Evolutionary conservation across 176 grass and related monocot genomes (phyloP), one percentile per base, ranked within the genome.

Genomic region (Oryza punctata): DNA sequence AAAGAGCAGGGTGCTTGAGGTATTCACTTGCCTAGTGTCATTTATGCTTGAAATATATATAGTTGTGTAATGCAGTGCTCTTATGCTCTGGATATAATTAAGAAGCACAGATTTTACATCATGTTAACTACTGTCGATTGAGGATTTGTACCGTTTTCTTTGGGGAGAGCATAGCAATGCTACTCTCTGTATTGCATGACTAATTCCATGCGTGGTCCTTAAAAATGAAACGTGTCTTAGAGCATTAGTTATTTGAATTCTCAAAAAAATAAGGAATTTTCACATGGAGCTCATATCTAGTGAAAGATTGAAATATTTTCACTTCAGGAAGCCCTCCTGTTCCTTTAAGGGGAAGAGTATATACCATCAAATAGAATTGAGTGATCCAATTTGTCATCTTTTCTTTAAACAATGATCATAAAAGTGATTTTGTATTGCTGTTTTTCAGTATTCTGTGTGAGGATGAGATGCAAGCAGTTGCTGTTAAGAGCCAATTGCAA

Each of bases 401-500:
- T 9, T 90, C 10, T 54, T 33, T 38, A 64, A 69, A 64, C 54
- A 49, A 32, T 57, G 16, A 79, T 12, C n/a, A 15, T 59, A 67
- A 61, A 60, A 1, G 27, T 69, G 47, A 10, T 43, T 63, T 81
- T 28, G 63, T 79, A 50, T 66, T 81, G 10, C 78, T 74, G 35
- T 65, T 88, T 65, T 88, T 82, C 83, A 99, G 96, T 86, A 83
- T 99, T 82, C 65, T 99, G 29, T 99, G 96, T 41, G 91, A 96
- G 33, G 87, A 99, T 99, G 96, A 99, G 59, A 92, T 96, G 60
- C 87, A 99, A 82, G 93, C 87, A 50, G 93, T 96, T 67, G 59
- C 96, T 76, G 91, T 99, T 43, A 99, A 95, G 91, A 99, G 93
- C 83, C 96, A 98, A 73, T 80, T 98, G 78, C 93, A 98, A 84